These are phyloP conservation scores for Leccinum variicolor DNA, from an alignment of 768 basidiomycete genomes.

Conservation along the genomic window DNA sequence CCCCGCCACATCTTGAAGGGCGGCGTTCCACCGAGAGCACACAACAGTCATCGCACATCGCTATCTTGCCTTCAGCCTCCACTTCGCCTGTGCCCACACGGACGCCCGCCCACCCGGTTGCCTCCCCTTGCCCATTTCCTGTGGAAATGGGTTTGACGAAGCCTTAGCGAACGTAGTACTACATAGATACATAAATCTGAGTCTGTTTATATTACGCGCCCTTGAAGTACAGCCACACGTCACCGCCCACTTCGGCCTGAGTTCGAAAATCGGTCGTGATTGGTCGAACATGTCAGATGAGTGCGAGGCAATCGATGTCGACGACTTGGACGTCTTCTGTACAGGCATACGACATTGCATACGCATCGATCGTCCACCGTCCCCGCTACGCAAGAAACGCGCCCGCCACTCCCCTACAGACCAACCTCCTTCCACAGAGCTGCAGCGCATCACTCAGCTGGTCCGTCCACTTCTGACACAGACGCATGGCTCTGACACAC, in stretches of 20 bases:
- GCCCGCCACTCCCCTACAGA: neutral
- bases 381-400: slow-evolving; percentile 15
- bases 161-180: too few species aligned
- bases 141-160: too few species aligned
- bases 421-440: slow-evolving; percentile 13
- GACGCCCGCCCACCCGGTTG: too few species aligned
- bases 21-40: too few species aligned
- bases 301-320: slow-evolving; percentile 26
- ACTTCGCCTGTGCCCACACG: too few species aligned
- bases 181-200: too few species aligned
- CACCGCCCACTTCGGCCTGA: neutral
- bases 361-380: slow-evolving; percentile 12
- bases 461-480: slow-evolving; percentile 8
- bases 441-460: slow-evolving; percentile 22
- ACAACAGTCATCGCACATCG: too few species aligned
- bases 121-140: too few species aligned
- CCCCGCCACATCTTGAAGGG: too few species aligned
- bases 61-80: too few species aligned
- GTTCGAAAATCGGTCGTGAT: neutral
- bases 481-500: slow-evolving; percentile 6
- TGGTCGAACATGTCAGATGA: slow-evolving; percentile 2
- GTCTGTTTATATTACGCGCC: too few species aligned
- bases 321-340: slow-evolving; percentile 20
- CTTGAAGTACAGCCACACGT: slow-evolving; percentile 4
- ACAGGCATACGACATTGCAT: slow-evolving; percentile 16